Evolutionary conservation across 2,329 filamentous ascomycete species (phyloP).

Genomic region (Colletotrichum lupini): DNA sequence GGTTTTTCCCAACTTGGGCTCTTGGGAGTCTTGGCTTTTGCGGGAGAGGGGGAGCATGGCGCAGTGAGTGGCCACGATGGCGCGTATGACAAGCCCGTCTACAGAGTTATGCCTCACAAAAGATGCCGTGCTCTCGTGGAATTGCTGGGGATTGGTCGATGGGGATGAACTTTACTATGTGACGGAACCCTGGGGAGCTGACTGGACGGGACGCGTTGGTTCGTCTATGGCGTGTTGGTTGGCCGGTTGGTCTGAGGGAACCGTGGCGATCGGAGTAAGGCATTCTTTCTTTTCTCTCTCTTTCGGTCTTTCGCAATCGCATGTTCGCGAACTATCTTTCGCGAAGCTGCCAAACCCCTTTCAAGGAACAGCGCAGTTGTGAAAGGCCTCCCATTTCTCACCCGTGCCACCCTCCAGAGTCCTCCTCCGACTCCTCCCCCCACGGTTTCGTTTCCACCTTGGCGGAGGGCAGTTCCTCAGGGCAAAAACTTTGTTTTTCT

Average conservation of each 20-base stretch:
- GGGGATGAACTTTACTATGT: not conserved
- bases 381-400: not conserved
- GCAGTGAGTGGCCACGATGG: not conserved
- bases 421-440: not conserved
- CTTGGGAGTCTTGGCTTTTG: not conserved
- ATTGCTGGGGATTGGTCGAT: constrained; percentile 12
- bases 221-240: not conserved
- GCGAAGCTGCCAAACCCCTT: not conserved
- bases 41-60: not conserved
- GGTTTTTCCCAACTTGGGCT: not conserved
- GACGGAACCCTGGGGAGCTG: constrained; percentile 29
- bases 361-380: not conserved
- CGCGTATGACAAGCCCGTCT: not conserved
- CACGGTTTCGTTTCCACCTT: not conserved
- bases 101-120: constrained; percentile 7
- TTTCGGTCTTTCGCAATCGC: not conserved
- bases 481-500: not conserved
- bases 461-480: not conserved
- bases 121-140: not conserved
- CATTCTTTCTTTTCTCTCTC: not conserved
- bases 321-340: not conserved
- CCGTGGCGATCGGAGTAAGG: not conserved
- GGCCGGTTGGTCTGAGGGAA: not conserved
- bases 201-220: not conserved
- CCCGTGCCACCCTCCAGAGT: too few relatives aligned